Evolutionary conservation across 257 asterid species (phyloP), one percentile per base, ranked within the genome.

Genomic region (Solanum clarkiae): DNA sequence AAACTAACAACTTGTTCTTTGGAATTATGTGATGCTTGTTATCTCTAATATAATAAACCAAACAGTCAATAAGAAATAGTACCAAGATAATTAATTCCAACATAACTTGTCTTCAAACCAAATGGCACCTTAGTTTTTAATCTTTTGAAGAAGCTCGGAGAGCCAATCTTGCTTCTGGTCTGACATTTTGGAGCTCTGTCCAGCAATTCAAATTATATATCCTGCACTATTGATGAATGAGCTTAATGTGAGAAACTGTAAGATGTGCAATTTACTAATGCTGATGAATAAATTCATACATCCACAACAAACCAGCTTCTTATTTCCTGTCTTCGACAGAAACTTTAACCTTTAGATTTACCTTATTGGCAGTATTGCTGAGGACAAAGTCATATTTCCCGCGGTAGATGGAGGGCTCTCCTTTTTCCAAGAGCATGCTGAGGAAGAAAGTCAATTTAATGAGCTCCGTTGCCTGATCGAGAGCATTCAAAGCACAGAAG

Each of bases 371-470:
- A 90, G 92, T 68, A 80, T 88, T 47, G 92, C 92, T 65, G 92
- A 90, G 88, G 92, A 90, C 84, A 86, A 86, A 84, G 88, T 90
- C 83, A 84, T 90, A 89, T 88, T 90, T 80, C 88, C 93, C 10
- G 91, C 90, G 47, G 91, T 90, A 60, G 91, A 90, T 86, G 93
- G 89, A 68, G 91, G 89, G 60, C 86, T 89, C 63, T 88, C 91
- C 81, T 90, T 90, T 68, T 83, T 82, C 49, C 86, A 87, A 77
- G 93, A 90, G 84, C 93, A 90, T 82, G 93, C 89, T 18, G 89
- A 88, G 84, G 93, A 90, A 87, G 84, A 88, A 86, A 88, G 80
- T 72, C 91, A 88, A 81, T 90, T 90, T 62, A 87, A 88, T 83
- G 89, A 90, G 86, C 87, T 90, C 20, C 86, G 88, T 10, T 88